Conservation (phyloP, 345 rosid species). For the Raphanus raphanistrum region DNA sequence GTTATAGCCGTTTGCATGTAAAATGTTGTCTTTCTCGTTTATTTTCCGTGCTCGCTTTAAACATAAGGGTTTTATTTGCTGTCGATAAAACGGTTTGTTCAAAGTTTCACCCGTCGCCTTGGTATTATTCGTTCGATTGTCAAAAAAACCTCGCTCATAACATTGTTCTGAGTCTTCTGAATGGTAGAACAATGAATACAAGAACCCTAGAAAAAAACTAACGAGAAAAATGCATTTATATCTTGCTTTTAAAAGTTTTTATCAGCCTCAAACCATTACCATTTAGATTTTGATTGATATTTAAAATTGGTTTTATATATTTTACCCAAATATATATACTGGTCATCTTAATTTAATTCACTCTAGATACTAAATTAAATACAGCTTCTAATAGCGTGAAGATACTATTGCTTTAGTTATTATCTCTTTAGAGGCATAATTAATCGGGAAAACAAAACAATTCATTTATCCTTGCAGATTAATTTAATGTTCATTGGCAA, state of each 20-base stretch:
- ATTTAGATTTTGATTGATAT: not conserved
- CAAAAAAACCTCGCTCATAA: not conserved
- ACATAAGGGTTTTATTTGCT: not conserved
- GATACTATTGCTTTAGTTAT: not conserved
- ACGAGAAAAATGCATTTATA: not conserved
- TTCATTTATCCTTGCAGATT: conserved; percentile 21
- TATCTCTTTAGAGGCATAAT: not conserved
- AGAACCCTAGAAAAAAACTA: not conserved
- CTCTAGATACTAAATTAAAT: not conserved
- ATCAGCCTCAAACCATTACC: not conserved
- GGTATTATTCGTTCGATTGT: not conserved
- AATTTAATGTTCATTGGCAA: not conserved
- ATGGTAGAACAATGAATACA: not conserved
- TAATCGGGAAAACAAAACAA: conserved; percentile 31
- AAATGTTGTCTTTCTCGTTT: conserved; percentile 23
- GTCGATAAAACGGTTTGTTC: not conserved
- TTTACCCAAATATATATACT: not conserved
- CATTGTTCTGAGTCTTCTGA: not conserved
- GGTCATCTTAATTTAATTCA: not conserved
- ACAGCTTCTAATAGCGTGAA: not conserved
- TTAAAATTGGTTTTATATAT: not conserved
- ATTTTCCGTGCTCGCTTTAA: conserved; percentile 5
- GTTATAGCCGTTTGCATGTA: conserved; percentile 35
- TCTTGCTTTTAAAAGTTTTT: not conserved
- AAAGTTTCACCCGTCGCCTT: not conserved